phyloP scores from a whole-genome alignment of 176 grass and related monocot species.

The Stipa capillata region DNA sequence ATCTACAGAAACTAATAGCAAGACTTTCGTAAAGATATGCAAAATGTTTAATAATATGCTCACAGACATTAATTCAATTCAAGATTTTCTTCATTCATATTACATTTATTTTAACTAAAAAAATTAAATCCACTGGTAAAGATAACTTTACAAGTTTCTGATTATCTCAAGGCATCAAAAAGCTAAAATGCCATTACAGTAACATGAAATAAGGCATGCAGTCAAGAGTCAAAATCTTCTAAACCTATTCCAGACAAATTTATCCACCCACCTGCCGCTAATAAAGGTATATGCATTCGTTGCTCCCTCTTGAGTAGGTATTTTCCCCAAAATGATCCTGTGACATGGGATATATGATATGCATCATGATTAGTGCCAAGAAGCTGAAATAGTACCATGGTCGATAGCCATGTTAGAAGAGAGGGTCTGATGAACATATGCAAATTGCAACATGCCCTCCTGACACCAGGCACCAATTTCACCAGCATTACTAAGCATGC shows the following conservation, averaged over 20 bases:
- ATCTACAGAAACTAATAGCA: too few species aligned
- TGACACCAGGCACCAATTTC: constrained; percentile 6
- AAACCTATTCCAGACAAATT: constrained; percentile 22
- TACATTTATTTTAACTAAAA: not conserved
- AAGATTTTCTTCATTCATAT: not conserved
- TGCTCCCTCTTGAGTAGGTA: constrained; percentile 86
- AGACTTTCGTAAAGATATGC: not conserved
- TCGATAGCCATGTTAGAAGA: constrained; percentile 1
- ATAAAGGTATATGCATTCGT: constrained; percentile 77
- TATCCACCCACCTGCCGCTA: constrained; percentile 72
- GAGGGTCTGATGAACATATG: constrained; percentile 7
- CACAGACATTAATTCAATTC: not conserved
- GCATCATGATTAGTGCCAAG: constrained; percentile 45
- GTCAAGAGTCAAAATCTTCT: not conserved
- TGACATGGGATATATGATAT: constrained; percentile 49
- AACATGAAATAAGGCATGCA: not conserved
- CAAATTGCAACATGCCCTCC: not conserved
- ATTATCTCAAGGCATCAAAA: not conserved
- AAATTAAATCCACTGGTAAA: not conserved
- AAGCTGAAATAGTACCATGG: not conserved
- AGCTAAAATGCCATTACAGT: not conserved
- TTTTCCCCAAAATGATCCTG: constrained; percentile 87
- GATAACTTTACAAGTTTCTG: not conserved
- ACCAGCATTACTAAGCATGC: not conserved
- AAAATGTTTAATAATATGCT: not conserved